These are phyloP conservation scores for Marchantia paleacea DNA, from an alignment of 225 moss, liverwort and hornwort species.

Conservation along the genomic window DNA sequence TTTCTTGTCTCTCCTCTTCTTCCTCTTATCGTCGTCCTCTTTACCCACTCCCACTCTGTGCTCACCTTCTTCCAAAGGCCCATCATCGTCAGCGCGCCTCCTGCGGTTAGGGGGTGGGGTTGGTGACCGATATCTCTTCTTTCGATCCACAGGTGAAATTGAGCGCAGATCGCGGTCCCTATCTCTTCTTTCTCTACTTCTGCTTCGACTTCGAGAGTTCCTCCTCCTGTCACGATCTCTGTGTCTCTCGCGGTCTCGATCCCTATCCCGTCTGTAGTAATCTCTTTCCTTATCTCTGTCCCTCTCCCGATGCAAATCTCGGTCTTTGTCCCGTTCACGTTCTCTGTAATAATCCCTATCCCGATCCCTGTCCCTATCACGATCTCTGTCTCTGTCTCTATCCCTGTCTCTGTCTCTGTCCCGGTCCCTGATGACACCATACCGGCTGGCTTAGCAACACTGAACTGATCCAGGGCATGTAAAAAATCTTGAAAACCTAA, in stretches of 20 bases:
- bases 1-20: slow-evolving; percentile 53
- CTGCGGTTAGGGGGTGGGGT: slow-evolving; percentile 48
- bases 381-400: slow-evolving; percentile 57
- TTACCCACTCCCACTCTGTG: slow-evolving; percentile 61
- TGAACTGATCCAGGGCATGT: background rate
- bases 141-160: slow-evolving; percentile 65
- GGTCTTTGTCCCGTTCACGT: slow-evolving; percentile 62
- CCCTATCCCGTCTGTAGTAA: slow-evolving; percentile 71
- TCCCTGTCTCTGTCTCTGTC: slow-evolving; percentile 35
- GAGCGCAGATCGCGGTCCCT: slow-evolving; percentile 75
- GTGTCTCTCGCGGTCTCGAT: slow-evolving; percentile 72
- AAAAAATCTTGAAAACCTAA: background rate
- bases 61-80: slow-evolving; percentile 90
- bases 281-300: slow-evolving; percentile 79
- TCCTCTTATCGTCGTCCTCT: slow-evolving; percentile 43
- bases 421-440: slow-evolving; percentile 23
- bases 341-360: slow-evolving; percentile 56
- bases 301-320: slow-evolving; percentile 59
- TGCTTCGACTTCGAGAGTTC: slow-evolving; percentile 62
- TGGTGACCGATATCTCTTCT: slow-evolving; percentile 55
- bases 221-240: slow-evolving; percentile 85
- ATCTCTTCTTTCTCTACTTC: slow-evolving; percentile 85
- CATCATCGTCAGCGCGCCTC: slow-evolving; percentile 68
- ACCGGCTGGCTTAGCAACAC: background rate
- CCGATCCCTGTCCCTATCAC: slow-evolving; percentile 51